Evolutionary conservation across 805 yeast species (phyloP), one percentile per base, ranked within the genome.

Genomic region (Saccharomyces paradoxus): DNA sequence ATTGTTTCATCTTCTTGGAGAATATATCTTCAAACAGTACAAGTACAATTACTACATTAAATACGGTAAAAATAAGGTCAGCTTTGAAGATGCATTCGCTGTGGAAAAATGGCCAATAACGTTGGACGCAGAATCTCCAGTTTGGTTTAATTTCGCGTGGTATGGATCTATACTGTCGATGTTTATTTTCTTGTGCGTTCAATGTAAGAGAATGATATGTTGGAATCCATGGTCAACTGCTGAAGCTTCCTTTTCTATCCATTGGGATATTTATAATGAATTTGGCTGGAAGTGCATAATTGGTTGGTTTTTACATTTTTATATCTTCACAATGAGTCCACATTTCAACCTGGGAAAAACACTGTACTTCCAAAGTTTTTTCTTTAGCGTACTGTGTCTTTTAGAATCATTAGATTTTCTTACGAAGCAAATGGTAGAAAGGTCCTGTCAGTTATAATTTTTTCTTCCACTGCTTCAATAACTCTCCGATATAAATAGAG

Each of bases 251-350:
- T n/a, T 26, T 47, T 44, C 52, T 17, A n/a, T 53, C 13, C n/a
- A 49, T 27, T 28, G 29, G 4, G 10, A 46, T 21, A 41, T 63
- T 14, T 58, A 59, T 27, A 29, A 52, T 32, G 62, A 60, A 22
- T 53, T 57, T 32, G 58, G 63, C 2, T 1, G 55, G 0, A 68
- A 68, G 50, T 60, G 57, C 21, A 29, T 56, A 22, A 7, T 63
- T 5, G 72, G 69, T 8, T 69, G 71, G 71, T 50, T 66, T 5
- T 22, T 67, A 21, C 69, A 66, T 52, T 65, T 54, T 41, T 57
- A 58, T 31, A 57, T 63, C n/a, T 65, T 65, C 48, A 37, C 55
- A 17, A 54, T 58, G 46, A 56, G 60, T 24, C 55, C 63, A 17
- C 63, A 60, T 49, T 52, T 55, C 7, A 57, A 62, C 44, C 48